phyloP scores from a whole-genome alignment of 2,329 filamentous ascomycete species.

The Arachnopeziza araneosa region DNA sequence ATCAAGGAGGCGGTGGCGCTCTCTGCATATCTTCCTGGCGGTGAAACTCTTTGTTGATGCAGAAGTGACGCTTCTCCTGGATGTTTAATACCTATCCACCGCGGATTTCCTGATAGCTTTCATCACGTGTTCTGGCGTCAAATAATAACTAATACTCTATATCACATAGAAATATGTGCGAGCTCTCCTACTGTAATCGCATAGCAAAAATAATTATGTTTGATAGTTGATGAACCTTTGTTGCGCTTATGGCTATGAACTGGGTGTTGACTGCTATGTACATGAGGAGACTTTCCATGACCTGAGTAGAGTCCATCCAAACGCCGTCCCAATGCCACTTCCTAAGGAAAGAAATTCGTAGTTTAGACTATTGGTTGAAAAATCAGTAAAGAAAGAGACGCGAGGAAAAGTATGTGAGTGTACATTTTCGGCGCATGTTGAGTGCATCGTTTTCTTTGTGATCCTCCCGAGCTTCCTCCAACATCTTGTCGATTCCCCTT shows the following conservation, averaged over 20 bases:
- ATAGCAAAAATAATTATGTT: too few relatives aligned
- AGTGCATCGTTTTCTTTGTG: slow-evolving; percentile 81
- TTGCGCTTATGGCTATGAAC: not conserved
- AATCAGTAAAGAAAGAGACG: not conserved
- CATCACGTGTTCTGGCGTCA: not conserved
- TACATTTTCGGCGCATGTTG: slow-evolving; percentile 49
- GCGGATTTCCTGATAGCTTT: not conserved
- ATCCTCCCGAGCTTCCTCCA: slow-evolving; percentile 85
- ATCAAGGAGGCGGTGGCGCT: not conserved
- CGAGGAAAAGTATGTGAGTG: slow-evolving; percentile 5
- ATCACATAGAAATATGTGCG: too few relatives aligned
- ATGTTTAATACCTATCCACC: not conserved
- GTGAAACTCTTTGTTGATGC: not conserved
- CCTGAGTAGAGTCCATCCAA: not conserved
- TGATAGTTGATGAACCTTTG: not conserved
- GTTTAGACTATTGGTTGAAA: not conserved
- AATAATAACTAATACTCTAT: too few relatives aligned
- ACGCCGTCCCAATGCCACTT: slow-evolving; percentile 14
- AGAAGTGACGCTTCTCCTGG: not conserved
- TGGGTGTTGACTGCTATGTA: not conserved
- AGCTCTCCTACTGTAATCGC: too few relatives aligned
- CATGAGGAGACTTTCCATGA: not conserved
- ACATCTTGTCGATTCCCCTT: slow-evolving; percentile 84
- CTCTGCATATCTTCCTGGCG: not conserved
- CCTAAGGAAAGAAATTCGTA: not conserved